Conservation (phyloP, 371 early-diverging fungal genomes). For the Lichtheimia hyalospora region DNA sequence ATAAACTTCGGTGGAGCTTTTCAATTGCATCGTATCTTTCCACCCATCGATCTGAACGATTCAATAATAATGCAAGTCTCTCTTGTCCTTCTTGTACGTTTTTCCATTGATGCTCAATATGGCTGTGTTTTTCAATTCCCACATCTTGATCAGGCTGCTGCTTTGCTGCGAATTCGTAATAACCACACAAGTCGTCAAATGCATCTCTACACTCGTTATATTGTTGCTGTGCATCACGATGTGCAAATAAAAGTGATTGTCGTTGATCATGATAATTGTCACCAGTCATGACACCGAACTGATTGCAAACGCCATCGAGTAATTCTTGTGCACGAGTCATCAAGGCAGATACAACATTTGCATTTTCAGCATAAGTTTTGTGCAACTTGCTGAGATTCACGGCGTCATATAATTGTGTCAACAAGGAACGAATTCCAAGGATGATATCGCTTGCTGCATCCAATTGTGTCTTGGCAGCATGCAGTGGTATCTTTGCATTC, state of each 20-base stretch:
- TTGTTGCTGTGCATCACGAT: conserved; percentile 26
- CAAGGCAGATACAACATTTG: conserved; percentile 10
- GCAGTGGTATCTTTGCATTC: conserved; percentile 4
- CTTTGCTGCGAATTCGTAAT: conserved; percentile 26
- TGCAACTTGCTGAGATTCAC: conserved; percentile 39
- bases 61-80: conserved; percentile 2
- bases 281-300: conserved; percentile 4
- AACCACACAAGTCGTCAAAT: conserved; percentile 41
- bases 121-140: conserved; percentile 17
- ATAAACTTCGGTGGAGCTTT: conserved; percentile 10
- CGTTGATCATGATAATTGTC: conserved; percentile 9
- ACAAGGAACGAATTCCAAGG: conserved; percentile 22
- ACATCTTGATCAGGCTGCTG: conserved; percentile 24
- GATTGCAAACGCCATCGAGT: not conserved
- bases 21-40: conserved; percentile 13
- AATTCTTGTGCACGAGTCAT: conserved; percentile 4
- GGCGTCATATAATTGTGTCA: conserved; percentile 36
- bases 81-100: conserved; percentile 7
- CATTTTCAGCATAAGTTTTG: conserved; percentile 38
- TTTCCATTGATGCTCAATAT: conserved; percentile 23
- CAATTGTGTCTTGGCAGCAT: conserved; percentile 23
- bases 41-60: conserved; percentile 10
- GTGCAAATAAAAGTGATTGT: conserved; percentile 15
- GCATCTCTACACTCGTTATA: conserved; percentile 37
- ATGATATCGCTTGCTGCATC: conserved; percentile 34